A percentile compares a stretch with the other conserved stretches of the same genome.
phyloP scores from a whole-genome alignment of 2,329 filamentous ascomycete species.

The Aspergillus ibericus region DNA sequence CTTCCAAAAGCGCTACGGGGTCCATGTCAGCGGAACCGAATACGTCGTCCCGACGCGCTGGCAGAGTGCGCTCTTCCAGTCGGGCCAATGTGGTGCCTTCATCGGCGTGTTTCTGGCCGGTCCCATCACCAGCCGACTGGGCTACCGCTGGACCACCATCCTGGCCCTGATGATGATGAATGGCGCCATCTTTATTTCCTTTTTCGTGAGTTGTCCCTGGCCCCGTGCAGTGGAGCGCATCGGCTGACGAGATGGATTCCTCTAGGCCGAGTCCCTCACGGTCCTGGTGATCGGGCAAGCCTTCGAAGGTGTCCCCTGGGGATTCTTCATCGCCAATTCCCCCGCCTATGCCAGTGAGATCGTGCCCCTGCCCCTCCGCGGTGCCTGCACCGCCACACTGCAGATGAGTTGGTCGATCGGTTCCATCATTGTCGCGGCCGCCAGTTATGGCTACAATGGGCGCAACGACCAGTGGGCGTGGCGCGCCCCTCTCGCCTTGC shows the following conservation, averaged over 20 bases:
- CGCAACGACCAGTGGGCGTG: conserved; percentile 25
- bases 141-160: conserved; percentile 63
- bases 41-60: conserved; percentile 43
- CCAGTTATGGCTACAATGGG: conserved; percentile 24
- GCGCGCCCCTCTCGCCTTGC: conserved; percentile 28
- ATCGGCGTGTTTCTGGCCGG: conserved; percentile 61
- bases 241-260: background rate
- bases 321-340: conserved; percentile 32
- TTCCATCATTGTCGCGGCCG: conserved; percentile 29
- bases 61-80: conserved; percentile 58
- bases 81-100: conserved; percentile 59
- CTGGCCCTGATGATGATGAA: conserved; percentile 58
- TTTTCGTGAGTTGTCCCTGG: conserved; percentile 46
- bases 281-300: conserved; percentile 39
- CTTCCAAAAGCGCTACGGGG: conserved; percentile 44
- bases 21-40: conserved; percentile 16
- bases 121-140: conserved; percentile 59
- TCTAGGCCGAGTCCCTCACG: conserved; percentile 41
- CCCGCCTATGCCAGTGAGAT: conserved; percentile 33
- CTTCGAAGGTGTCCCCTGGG: conserved; percentile 33
- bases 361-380: conserved; percentile 28
- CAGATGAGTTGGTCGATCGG: conserved; percentile 35
- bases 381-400: conserved; percentile 27
- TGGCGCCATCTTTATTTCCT: conserved; percentile 61
- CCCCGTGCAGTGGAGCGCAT: background rate